phyloP scores from a whole-genome alignment of 148 eudicot genomes.

The Amaranthus palmeri region DNA sequence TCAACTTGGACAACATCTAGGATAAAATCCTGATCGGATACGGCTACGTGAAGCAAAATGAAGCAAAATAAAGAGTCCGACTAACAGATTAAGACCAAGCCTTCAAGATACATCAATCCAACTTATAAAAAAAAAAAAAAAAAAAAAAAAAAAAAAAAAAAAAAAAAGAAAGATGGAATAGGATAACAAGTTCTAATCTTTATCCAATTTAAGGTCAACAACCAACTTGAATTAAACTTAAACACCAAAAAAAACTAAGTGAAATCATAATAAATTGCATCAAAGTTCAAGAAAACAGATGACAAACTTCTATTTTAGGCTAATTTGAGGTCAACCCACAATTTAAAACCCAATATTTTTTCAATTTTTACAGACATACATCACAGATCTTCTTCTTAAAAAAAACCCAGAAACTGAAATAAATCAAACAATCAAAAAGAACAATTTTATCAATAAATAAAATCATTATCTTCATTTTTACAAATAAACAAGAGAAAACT shows the following conservation, averaged over 20 bases:
- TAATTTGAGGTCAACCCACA: slow-evolving; percentile 25
- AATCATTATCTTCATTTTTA: slow-evolving; percentile 7
- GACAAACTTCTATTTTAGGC: neutral
- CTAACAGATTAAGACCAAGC: too few relatives aligned
- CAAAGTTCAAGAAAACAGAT: neutral
- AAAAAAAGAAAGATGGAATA: too few relatives aligned
- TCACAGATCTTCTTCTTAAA: slow-evolving; percentile 15
- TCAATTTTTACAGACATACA: slow-evolving; percentile 10
- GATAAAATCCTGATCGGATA: too few relatives aligned
- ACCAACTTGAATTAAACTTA: slow-evolving; percentile 3
- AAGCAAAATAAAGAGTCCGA: neutral
- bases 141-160: too few relatives aligned
- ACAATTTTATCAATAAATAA: slow-evolving; percentile 4
- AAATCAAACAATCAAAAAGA: slow-evolving; percentile 13
- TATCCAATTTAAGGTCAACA: neutral
- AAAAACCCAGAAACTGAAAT: slow-evolving; percentile 11
- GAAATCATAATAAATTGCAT: slow-evolving; percentile 4
- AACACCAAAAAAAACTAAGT: neutral
- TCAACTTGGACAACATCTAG: slow-evolving; percentile 1
- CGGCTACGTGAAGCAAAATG: neutral
- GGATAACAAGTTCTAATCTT: too few relatives aligned
- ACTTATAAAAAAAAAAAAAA: neutral
- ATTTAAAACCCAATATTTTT: slow-evolving; percentile 9
- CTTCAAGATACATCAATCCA: slow-evolving; percentile 11
- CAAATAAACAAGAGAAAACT: slow-evolving; percentile 14